Evolutionary conservation across 2,329 filamentous ascomycete species (phyloP).

Genomic region (Fusarium sterilihyphosum): DNA sequence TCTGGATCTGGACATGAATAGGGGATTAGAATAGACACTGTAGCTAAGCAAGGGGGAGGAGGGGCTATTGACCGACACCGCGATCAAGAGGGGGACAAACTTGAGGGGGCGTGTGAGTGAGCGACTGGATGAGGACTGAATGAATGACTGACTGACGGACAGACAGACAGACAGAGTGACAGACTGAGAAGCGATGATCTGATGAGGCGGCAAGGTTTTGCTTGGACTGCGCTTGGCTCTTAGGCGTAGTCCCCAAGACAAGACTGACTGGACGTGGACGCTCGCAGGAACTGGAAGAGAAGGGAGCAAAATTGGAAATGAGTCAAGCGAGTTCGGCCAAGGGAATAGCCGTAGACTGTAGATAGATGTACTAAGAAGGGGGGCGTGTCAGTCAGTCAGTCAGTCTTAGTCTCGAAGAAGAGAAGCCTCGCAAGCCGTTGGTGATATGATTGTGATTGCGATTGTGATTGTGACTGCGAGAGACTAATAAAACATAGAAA

Average conservation of each 20-base stretch:
- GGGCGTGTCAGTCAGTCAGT: constrained; percentile 9
- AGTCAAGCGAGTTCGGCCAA: constrained; percentile 16
- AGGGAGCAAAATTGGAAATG: constrained; percentile 15
- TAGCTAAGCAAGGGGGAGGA: background rate
- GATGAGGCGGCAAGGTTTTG: constrained; percentile 33
- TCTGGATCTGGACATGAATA: background rate
- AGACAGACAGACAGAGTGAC: too few relatives aligned
- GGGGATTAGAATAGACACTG: background rate
- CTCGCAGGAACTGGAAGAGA: background rate
- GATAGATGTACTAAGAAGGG: background rate
- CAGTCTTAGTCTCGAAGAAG: background rate
- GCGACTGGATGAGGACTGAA: background rate
- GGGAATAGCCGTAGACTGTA: background rate
- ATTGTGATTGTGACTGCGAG: background rate
- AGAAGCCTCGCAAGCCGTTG: background rate
- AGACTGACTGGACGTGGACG: background rate
- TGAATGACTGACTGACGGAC: too few relatives aligned
- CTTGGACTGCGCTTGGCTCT: constrained; percentile 20
- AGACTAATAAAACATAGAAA: background rate
- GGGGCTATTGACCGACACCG: background rate
- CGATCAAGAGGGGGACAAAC: background rate
- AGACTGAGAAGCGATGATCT: background rate
- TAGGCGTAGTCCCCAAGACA: background rate
- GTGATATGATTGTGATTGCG: background rate
- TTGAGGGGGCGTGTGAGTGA: background rate